phyloP scores from a whole-genome alignment of 2,329 filamentous ascomycete species.

The Arthrobotrys sinensis region DNA sequence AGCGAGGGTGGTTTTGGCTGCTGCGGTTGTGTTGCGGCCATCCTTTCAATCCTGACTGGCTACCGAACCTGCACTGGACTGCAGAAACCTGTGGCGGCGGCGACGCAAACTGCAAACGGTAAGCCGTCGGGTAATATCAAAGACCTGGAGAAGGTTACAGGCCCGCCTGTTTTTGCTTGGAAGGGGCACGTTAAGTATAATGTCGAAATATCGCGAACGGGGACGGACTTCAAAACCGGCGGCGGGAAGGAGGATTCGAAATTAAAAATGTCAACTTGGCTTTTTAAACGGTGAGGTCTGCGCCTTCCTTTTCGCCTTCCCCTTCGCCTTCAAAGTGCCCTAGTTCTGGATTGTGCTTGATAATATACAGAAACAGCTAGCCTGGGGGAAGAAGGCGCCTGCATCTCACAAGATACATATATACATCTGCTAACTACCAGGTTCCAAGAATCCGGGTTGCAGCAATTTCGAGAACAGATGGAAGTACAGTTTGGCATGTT shows the following conservation, averaged over 20 bases:
- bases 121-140: constrained; percentile 36
- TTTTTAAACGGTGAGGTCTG: constrained; percentile 38
- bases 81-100: not conserved
- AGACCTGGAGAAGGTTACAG: constrained; percentile 19
- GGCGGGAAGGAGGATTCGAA: constrained; percentile 3
- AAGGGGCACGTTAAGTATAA: not conserved
- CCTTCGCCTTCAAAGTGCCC: constrained; percentile 38
- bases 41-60: constrained; percentile 52
- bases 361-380: constrained; percentile 55
- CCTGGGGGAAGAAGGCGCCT: constrained; percentile 14
- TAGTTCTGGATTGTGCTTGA: constrained; percentile 48
- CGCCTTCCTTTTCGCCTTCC: constrained; percentile 55
- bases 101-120: constrained; percentile 32
- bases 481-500: constrained; percentile 30
- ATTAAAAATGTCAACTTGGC: constrained; percentile 53
- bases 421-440: not conserved
- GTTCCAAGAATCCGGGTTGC: constrained; percentile 57
- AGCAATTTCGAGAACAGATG: constrained; percentile 1
- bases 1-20: constrained; percentile 39
- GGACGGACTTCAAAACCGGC: not conserved
- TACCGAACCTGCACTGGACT: constrained; percentile 37
- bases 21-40: constrained; percentile 48
- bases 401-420: constrained; percentile 30
- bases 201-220: constrained; percentile 12
- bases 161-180: not conserved